Percentiles rank a stretch among this genome's conserved stretches.
Evolutionary conservation across 768 basidiomycete genomes (phyloP).

Genomic region (Agrocybe pediades): DNA sequence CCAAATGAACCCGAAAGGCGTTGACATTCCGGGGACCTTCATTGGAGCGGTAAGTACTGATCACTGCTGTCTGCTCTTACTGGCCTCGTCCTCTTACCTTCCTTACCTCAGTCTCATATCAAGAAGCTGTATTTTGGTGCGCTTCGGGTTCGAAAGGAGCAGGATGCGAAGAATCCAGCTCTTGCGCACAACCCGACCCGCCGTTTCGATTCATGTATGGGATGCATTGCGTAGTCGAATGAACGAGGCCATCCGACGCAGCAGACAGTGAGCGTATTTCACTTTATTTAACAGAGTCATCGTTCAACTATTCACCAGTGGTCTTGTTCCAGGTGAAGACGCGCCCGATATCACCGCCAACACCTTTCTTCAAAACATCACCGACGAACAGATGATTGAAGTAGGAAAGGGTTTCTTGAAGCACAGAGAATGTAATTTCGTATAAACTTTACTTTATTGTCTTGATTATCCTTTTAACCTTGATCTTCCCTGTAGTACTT

Average conservation of each 20-base stretch:
- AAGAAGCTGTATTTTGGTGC: constrained; percentile 32
- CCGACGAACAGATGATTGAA: constrained; percentile 22
- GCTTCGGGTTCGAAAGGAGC: constrained; percentile 29
- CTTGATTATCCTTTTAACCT: too few relatives aligned
- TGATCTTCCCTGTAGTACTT: not conserved
- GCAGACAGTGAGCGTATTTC: constrained; percentile 11
- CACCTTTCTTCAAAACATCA: constrained; percentile 28
- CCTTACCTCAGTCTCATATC: constrained; percentile 25
- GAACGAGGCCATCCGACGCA: constrained; percentile 23
- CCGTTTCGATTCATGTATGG: constrained; percentile 23
- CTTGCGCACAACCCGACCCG: constrained; percentile 18
- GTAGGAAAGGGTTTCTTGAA: constrained; percentile 27
- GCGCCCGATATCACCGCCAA: constrained; percentile 32
- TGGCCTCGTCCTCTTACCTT: not conserved
- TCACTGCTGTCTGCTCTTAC: not conserved
- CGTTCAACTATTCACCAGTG: constrained; percentile 1
- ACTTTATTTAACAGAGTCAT: not conserved
- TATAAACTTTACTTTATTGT: not conserved
- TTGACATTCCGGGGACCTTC: constrained; percentile 25
- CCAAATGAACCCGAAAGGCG: constrained; percentile 21
- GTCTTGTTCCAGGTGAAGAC: constrained; percentile 28
- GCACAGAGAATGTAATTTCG: constrained; percentile 27
- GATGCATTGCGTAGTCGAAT: constrained; percentile 27
- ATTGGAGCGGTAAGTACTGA: constrained; percentile 29
- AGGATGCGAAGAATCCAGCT: constrained; percentile 24